Evolutionary conservation across 345 rosid species (phyloP).

Genomic region (Syzygium grande): DNA sequence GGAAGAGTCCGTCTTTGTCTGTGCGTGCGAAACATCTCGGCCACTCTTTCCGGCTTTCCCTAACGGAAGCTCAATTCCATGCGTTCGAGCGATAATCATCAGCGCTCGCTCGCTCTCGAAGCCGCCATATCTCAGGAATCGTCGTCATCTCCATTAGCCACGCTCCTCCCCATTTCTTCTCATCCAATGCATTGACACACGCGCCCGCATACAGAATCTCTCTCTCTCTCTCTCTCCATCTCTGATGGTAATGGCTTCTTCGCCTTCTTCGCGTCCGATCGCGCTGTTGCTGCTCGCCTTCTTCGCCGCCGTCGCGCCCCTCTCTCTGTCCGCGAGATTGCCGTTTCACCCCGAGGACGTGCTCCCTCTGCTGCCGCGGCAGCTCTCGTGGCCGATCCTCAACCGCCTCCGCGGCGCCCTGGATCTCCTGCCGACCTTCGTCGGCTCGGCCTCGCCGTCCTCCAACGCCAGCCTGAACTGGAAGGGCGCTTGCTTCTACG

Average conservation of each 20-base stretch:
- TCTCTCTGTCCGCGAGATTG: conserved; percentile 9
- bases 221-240: not conserved
- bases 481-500: conserved; percentile 92
- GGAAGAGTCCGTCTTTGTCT: not conserved
- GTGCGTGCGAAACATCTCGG: not conserved
- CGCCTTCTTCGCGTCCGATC: not conserved
- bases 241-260: conserved; percentile 1
- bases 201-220: not conserved
- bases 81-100: not conserved
- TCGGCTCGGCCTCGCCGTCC: conserved; percentile 57
- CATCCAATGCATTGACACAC: not conserved
- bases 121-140: not conserved
- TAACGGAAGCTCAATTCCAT: not conserved
- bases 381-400: conserved; percentile 77
- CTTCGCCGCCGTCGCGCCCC: conserved; percentile 1
- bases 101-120: not conserved
- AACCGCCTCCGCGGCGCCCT: conserved; percentile 46
- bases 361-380: conserved; percentile 66
- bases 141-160: not conserved
- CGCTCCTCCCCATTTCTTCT: not conserved
- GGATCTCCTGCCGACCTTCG: conserved; percentile 78
- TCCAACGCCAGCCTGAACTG: conserved; percentile 36
- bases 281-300: not conserved
- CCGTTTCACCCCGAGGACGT: conserved; percentile 71
- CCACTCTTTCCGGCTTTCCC: not conserved